A percentile compares a stretch with the other conserved stretches of the same genome.
Conservation (phyloP, 352 stramenopile genomes). For the Pythium aquatile region DNA sequence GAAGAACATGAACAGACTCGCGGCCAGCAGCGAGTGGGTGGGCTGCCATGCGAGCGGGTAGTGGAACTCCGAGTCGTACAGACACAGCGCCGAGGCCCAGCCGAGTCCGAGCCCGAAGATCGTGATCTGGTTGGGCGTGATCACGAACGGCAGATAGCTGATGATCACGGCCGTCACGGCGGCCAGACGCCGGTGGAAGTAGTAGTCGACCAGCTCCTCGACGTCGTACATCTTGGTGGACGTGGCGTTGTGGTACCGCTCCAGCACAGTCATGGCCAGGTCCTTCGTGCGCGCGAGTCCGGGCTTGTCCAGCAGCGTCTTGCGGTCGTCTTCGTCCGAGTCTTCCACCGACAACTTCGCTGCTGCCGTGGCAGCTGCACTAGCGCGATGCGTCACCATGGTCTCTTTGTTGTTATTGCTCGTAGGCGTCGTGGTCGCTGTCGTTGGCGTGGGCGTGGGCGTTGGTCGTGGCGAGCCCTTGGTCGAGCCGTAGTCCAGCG, state of each 20-base stretch:
- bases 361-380: conserved; percentile 2
- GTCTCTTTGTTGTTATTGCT: conserved; percentile 5
- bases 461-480: neutral
- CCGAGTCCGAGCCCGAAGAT: conserved; percentile 71
- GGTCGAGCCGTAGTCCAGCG: conserved; percentile 4
- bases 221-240: conserved; percentile 88
- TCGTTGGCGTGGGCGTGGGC: neutral
- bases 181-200: conserved; percentile 76
- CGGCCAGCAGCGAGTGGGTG: conserved; percentile 48
- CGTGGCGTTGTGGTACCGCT: conserved; percentile 71
- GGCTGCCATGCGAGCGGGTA: conserved; percentile 60
- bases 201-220: conserved; percentile 84
- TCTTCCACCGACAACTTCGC: conserved; percentile 4
- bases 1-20: conserved; percentile 64
- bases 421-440: neutral
- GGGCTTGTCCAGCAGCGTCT: conserved; percentile 12
- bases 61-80: conserved; percentile 86
- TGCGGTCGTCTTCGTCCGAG: conserved; percentile 14
- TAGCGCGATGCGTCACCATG: conserved; percentile 18
- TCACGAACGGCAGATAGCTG: conserved; percentile 81
- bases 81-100: conserved; percentile 61
- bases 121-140: conserved; percentile 87
- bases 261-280: conserved; percentile 40
- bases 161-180: conserved; percentile 72
- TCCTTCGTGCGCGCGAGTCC: conserved; percentile 14